Percentiles rank a stretch among this genome's conserved stretches.
Conservation (phyloP, 805 yeast genomes). For the Saccharomycopsis sp. region DNA sequence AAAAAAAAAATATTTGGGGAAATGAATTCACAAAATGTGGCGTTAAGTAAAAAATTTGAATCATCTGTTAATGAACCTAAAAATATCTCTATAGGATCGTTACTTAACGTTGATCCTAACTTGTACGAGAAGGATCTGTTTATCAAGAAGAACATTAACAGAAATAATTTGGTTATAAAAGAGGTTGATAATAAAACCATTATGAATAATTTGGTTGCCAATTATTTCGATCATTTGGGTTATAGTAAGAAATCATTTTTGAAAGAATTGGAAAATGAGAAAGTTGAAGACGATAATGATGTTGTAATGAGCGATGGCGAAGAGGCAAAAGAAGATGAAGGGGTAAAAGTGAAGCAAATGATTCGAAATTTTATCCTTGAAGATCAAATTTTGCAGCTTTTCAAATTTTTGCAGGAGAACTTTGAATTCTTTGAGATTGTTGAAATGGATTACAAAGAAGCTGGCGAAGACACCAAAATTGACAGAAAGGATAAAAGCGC, state of each 20-base stretch:
- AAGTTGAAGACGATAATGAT: background rate
- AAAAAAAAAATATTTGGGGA: constrained; percentile 26
- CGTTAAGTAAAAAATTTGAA: background rate
- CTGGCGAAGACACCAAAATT: background rate
- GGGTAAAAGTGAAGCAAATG: background rate
- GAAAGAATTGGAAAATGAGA: constrained; percentile 36
- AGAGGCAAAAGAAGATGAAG: background rate
- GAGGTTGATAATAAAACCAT: constrained; percentile 6
- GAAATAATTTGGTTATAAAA: constrained; percentile 23
- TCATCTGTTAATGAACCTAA: constrained; percentile 7
- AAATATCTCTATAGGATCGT: constrained; percentile 20
- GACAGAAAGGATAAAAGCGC: constrained; percentile 1
- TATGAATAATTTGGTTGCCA: constrained; percentile 29
- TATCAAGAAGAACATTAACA: background rate
- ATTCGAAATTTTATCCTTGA: constrained; percentile 1
- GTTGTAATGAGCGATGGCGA: background rate
- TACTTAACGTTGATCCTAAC: constrained; percentile 1
- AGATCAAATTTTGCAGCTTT: constrained; percentile 1
- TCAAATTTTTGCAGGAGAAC: background rate
- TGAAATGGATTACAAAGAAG: constrained; percentile 5
- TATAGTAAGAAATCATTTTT: constrained; percentile 46
- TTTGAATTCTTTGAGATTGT: constrained; percentile 2
- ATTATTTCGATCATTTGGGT: constrained; percentile 55
- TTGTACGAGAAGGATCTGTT: background rate
- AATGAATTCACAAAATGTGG: constrained; percentile 4